These are phyloP conservation scores for Phytophthora pisi DNA, from an alignment of 352 stramenopile genomes.

Conservation along the genomic window DNA sequence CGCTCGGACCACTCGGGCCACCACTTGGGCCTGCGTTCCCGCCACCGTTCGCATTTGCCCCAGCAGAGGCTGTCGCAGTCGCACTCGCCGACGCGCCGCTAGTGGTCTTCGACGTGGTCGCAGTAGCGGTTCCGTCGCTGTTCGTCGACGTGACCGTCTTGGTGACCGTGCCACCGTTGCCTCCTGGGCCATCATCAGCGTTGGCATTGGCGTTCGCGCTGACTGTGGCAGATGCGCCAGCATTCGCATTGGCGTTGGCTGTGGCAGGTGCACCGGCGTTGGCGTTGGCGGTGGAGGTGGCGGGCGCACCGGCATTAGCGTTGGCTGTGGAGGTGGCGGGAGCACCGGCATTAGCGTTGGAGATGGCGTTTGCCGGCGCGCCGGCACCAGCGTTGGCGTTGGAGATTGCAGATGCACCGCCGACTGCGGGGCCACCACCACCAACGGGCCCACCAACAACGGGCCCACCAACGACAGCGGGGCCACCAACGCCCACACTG, in stretches of 20 bases:
- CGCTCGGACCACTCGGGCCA: background rate
- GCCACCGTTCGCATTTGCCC: background rate
- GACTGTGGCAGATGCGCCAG: too few species aligned
- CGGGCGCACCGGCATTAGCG: too few species aligned
- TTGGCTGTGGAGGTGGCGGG: too few species aligned
- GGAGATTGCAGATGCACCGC: too few species aligned
- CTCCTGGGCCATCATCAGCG: background rate
- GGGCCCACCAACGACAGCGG: background rate
- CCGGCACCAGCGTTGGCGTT: background rate
- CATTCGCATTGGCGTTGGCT: background rate
- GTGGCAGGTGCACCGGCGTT: background rate
- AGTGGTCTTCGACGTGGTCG: background rate
- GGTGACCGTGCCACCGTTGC: background rate
- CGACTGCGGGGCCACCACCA: too few species aligned
- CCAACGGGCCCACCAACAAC: background rate
- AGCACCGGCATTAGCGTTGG: too few species aligned
- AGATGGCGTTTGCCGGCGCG: too few species aligned
- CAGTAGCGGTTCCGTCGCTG: background rate
- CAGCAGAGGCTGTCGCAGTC: background rate
- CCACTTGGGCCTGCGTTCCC: background rate
- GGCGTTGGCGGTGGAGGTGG: too few species aligned
- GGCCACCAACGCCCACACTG: slow-evolving; percentile 1
- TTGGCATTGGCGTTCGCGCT: background rate
- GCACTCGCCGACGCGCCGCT: background rate
- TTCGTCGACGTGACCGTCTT: background rate